Base-by-base conservation (phyloP, 148 eudicot species). In the Camellia sinensis region DNA sequence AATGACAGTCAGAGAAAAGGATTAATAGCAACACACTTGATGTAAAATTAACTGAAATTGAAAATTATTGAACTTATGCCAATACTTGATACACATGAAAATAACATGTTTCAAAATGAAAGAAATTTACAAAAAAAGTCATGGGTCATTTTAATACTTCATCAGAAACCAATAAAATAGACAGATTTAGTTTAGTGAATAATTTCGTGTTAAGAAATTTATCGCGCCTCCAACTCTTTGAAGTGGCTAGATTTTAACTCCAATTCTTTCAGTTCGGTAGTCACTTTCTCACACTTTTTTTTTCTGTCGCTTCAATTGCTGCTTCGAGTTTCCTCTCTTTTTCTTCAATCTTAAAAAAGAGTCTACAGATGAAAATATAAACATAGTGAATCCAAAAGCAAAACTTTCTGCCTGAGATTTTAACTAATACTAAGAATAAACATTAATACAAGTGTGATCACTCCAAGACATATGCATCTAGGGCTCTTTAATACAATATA, bases 31-130 rank as follows among this genome's bases (percentile, higher is more conserved):
- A 72, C 74, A 44, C 66, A 96, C 99, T 98, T 96, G 99, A 92
- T 96, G 95, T 50, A 98, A 91, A 61, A 89, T 93, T 81, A 93
- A 80, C 83, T 94, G 97, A 90, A 92, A 96, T 91, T 93, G 99
- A 79, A 93, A 96, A 79, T 92, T 96, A 78, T 96, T 96, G 89
- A 93, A 96, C 84, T 93, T 97, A 21, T 89, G 91, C 98, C 98
- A 96, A 79, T 96, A 96, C 91, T 98, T 96, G 92, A 60, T 76
- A 78, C 54, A 83, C n/a, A 81, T 64, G 4, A 50, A 80, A 7
- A 45, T 44, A 70, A 13, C 29, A 67, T 67, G 71, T 43, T 11
- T 8, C 18, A 7, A 53, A 41, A 4, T 6, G 37, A 40, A 13
- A 1, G 44, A 65, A 66, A 73, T 53, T 67, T 43, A 29, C 48